Evolutionary conservation across 2,329 filamentous ascomycete species (phyloP), one percentile per base, ranked within the genome.

Genomic region (Fusarium papillatum): DNA sequence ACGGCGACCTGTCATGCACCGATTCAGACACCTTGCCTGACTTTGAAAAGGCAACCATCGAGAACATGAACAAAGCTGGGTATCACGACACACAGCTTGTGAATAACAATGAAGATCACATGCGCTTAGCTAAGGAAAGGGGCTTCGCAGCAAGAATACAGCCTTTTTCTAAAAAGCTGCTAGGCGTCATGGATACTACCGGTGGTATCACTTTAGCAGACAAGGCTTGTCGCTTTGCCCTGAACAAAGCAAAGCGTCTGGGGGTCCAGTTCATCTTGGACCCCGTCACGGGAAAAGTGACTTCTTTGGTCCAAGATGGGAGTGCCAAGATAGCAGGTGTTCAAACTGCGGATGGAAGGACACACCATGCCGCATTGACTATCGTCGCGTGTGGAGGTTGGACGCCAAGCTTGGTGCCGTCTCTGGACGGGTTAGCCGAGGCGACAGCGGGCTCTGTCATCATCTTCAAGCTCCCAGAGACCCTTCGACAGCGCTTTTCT

Each of bases 191-290:
- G 22, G 66, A 68, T 39, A 68, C 59, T 0, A 53, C 57, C 0
- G 41, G 57, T 3, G 66, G 66, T 7, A 64, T 41, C 9, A 31
- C 66, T 13, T 7, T 64, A 0, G 66, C 66, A 2, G 57, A 68
- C 59, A 68, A 68, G 66, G 66, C 66, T 1, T 68, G 66, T 46
- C 59, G 57, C 1, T 68, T 68, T 43, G 66, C 66, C 11, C 22
- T 68, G 4, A 36, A 68, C 36, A 68, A 68, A 19, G 66, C 66
- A 36, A 64, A 68, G 34, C 3, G 13, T 1, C 26, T 68, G 4
- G 59, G 66, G 2, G 59, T 68, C 11, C 34, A 9, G 1, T 50
- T 64, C n/a, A 19, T 36, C 6, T 11, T 68, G 2, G 59, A 53
- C 34, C 2, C 34, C 9, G 19, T 17, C 9, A 31, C 34, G 13